Percentiles rank a stretch among this genome's conserved stretches.
Conservation (phyloP, 345 rosid species). For the Noccaea bulbosa region DNA sequence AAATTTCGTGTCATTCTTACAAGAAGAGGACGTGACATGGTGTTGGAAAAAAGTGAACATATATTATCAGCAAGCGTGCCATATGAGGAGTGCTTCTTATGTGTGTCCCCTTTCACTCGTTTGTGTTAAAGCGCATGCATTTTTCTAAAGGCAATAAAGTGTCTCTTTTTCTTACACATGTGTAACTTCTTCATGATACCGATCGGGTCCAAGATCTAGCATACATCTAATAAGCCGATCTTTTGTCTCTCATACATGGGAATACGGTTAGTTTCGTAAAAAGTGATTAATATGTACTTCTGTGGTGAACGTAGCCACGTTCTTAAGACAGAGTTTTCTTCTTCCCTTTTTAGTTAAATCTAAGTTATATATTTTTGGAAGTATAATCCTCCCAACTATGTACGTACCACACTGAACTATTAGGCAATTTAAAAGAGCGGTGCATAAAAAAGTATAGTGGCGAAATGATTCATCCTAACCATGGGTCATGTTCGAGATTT, state of each 20-base stretch:
- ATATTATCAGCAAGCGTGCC: conserved; percentile 38
- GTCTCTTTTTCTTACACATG: conserved; percentile 36
- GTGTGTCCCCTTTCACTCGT: conserved; percentile 24
- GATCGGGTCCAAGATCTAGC: conserved; percentile 31
- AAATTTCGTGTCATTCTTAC: conserved; percentile 35
- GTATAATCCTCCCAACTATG: neutral
- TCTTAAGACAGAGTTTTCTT: neutral
- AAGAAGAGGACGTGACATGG: conserved; percentile 41
- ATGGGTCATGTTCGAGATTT: neutral
- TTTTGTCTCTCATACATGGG: conserved; percentile 21
- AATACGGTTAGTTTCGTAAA: conserved; percentile 2
- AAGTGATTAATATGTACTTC: conserved; percentile 5
- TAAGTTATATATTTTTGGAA: conserved; percentile 7
- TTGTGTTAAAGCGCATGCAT: conserved; percentile 39
- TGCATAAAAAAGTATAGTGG: neutral
- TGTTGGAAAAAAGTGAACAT: conserved; percentile 41
- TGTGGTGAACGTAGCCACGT: conserved; percentile 11
- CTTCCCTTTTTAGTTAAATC: conserved; percentile 11
- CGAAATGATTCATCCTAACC: neutral
- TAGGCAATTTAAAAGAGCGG: neutral
- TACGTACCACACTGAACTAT: neutral
- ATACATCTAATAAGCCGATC: conserved; percentile 18
- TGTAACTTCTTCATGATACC: conserved; percentile 34
- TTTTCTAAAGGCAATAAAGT: conserved; percentile 36
- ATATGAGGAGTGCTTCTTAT: conserved; percentile 38